Evolutionary conservation across 257 asterid species (phyloP), one percentile per base, ranked within the genome.

Genomic region (Thymus mandschuricus): DNA sequence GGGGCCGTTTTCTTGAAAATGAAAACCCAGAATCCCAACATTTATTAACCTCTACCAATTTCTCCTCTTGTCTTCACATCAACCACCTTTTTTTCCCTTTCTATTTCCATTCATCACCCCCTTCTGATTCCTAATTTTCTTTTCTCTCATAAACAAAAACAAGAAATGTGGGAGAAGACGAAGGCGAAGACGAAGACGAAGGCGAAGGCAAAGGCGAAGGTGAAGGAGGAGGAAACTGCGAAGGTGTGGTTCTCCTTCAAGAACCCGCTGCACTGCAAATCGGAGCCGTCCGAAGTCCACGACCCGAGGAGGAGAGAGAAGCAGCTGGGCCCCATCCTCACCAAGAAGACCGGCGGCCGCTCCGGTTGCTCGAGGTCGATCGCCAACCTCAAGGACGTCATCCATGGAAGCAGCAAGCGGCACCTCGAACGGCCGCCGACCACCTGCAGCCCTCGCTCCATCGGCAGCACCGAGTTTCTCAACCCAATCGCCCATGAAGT

Each of bases 361-460:
- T 91, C 96, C 2, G 95, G 94, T 15, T 89, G 96, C 68, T 89
- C 96, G 21, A 81, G 91, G 86, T 89, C 96, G 5, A 84, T 89
- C 13, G 77, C 96, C 1, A 89, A 85, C 59, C 82, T 89, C 63
- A 89, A 83, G 61, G 91, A 87, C 63, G 96, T 89, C 0, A 87
- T 89, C 6, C 87, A 89, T 71, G 94, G 96, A 6, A 85, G 96
- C 8, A 87, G 96, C 78, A 85, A 85, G 67, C 68, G 87, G 55
- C 89, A 87, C 52, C 5, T 79, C 29, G 94, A 87, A 1, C 82
- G 59, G 64, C 91, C 93, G 4, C 91, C 93, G 2, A 71, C 88
- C 2, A 84, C 82, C 52, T 84, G 90, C 68, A 87, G 96, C 80
- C 96, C 96, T 10, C 86, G 91, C 73, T 89, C 96, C 77, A 89